Evolutionary conservation across 2,329 filamentous ascomycete species (phyloP).

Genomic region (Phyllosticta ampelicida): DNA sequence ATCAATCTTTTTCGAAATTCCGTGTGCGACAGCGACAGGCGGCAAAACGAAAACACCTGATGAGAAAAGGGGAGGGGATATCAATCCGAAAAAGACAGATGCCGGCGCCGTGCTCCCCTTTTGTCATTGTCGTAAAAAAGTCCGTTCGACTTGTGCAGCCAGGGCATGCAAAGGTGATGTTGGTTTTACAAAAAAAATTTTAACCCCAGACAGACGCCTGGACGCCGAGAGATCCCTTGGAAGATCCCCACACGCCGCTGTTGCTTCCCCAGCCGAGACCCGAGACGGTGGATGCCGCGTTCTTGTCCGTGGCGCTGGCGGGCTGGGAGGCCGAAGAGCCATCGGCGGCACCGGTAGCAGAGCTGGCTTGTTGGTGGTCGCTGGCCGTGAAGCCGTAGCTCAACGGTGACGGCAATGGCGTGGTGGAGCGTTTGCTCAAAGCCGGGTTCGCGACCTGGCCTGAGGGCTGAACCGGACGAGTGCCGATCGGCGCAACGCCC

Average conservation of each 20-base stretch:
- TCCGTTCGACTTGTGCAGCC: not conserved
- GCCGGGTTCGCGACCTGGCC: slow-evolving; percentile 47
- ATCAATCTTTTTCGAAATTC: not conserved
- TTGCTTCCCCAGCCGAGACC: slow-evolving; percentile 62
- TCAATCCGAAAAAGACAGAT: not conserved
- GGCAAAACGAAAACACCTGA: not conserved
- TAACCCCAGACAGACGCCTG: slow-evolving; percentile 94
- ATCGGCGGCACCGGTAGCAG: slow-evolving; percentile 38
- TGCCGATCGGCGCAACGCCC: slow-evolving; percentile 85
- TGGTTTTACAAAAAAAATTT: slow-evolving; percentile 10
- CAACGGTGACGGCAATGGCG: slow-evolving; percentile 81
- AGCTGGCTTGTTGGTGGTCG: slow-evolving; percentile 38
- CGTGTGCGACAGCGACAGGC: not conserved
- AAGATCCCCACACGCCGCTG: slow-evolving; percentile 69
- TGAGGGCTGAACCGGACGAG: slow-evolving; percentile 60
- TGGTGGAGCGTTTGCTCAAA: slow-evolving; percentile 73
- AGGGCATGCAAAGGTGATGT: slow-evolving; percentile 13
- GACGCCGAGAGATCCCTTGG: slow-evolving; percentile 62
- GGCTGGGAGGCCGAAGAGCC: slow-evolving; percentile 51
- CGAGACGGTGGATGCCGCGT: slow-evolving; percentile 16
- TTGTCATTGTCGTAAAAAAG: not conserved
- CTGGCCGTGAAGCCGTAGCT: slow-evolving; percentile 58
- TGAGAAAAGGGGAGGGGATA: not conserved
- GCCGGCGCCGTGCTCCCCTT: not conserved
- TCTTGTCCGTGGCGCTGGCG: slow-evolving; percentile 33